Evolutionary conservation across 495 filamentous ascomycete genomes (phyloP).

Genomic region (Aspergillus wentii): DNA sequence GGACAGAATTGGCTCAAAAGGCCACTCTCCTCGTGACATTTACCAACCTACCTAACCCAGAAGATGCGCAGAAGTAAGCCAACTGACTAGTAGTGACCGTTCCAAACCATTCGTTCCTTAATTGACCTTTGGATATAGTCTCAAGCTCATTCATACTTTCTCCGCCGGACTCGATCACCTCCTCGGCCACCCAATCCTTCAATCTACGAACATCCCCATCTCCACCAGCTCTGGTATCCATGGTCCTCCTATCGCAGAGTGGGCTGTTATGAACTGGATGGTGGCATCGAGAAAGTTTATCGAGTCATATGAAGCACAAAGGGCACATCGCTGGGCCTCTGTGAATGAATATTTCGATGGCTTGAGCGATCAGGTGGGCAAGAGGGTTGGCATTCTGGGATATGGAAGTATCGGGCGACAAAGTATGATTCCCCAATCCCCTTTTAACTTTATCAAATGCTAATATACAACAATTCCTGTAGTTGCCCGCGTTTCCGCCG

Average conservation of each 20-base stretch:
- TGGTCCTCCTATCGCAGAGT: constrained; percentile 82
- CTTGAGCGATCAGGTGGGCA: constrained; percentile 47
- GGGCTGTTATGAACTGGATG: constrained; percentile 55
- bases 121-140: constrained; percentile 27
- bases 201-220: constrained; percentile 56
- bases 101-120: neutral
- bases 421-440: constrained; percentile 28
- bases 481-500: constrained; percentile 61
- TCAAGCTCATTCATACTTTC: constrained; percentile 70
- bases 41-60: constrained; percentile 40
- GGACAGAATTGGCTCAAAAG: constrained; percentile 47
- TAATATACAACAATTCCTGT: neutral
- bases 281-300: constrained; percentile 51
- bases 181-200: constrained; percentile 57
- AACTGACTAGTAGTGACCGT: neutral
- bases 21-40: constrained; percentile 64
- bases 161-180: constrained; percentile 73
- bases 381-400: constrained; percentile 69
- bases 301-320: constrained; percentile 39
- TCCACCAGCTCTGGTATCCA: constrained; percentile 74
- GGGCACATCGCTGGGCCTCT: constrained; percentile 34
- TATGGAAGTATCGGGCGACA: constrained; percentile 84
- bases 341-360: constrained; percentile 9
- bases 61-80: constrained; percentile 12
- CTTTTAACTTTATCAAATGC: neutral